These are phyloP conservation scores for Uronychia setigera DNA, from an alignment of 73 alveolate genomes.

Conservation along the genomic window DNA sequence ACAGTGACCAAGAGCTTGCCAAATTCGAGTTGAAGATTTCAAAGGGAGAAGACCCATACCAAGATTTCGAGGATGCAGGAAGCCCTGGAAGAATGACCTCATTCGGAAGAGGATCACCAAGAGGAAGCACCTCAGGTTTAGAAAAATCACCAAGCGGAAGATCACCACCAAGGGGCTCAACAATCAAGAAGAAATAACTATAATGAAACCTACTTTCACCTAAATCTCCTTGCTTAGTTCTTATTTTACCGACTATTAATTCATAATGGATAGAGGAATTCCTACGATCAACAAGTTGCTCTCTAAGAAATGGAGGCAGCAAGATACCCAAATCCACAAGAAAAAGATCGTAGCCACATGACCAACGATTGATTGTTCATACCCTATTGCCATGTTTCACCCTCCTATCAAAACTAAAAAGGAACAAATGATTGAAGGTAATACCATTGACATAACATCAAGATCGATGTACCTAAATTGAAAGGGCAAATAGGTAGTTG, in stretches of 20 bases:
- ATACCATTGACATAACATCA: neutral
- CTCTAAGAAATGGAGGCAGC: constrained; percentile 1
- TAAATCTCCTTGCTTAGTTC: too few relatives aligned
- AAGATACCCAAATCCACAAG: neutral
- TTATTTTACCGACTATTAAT: too few relatives aligned
- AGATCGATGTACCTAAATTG: neutral
- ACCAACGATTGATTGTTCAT: neutral
- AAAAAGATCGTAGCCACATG: neutral
- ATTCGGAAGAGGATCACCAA: neutral
- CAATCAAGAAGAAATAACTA: too few relatives aligned
- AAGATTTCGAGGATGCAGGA: neutral
- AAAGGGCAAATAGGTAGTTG: neutral
- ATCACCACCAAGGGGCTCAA: neutral
- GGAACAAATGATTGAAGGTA: neutral
- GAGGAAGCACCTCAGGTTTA: neutral
- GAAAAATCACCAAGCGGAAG: neutral
- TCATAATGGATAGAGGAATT: too few relatives aligned
- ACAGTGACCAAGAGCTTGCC: constrained; percentile 49
- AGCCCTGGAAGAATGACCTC: neutral
- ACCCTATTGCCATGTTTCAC: neutral
- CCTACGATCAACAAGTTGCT: too few relatives aligned
- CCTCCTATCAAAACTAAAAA: neutral
- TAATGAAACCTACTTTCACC: too few relatives aligned
- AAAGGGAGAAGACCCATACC: neutral
- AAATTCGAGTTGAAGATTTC: constrained; percentile 20